phyloP scores from a whole-genome alignment of 257 asterid species.

The Fraxinus excelsior region DNA sequence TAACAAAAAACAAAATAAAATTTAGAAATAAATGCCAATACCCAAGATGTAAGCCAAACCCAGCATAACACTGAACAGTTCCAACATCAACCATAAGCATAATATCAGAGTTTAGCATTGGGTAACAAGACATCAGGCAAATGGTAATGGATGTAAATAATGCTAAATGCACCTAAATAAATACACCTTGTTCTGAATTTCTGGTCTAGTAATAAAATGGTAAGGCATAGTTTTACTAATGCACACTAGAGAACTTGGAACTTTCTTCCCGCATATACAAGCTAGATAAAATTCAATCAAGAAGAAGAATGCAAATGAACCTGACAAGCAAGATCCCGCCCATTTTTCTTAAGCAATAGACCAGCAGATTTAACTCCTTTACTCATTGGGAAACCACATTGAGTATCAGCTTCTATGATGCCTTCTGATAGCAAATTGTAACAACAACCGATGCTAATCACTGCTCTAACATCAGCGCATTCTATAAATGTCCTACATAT shows the following conservation, averaged over 20 bases:
- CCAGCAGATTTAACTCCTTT: conserved; percentile 62
- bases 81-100: conserved; percentile 11
- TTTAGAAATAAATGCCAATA: background rate
- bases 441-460: conserved; percentile 91
- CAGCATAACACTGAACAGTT: background rate
- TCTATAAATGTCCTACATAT: conserved; percentile 70
- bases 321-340: conserved; percentile 97
- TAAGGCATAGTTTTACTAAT: conserved; percentile 8
- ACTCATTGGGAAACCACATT: conserved; percentile 83
- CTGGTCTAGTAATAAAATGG: conserved; percentile 9
- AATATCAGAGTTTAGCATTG: conserved; percentile 21
- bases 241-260: conserved; percentile 8
- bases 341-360: conserved; percentile 58
- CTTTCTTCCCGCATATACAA: conserved; percentile 1
- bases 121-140: conserved; percentile 7
- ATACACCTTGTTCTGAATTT: conserved; percentile 15
- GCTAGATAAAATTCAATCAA: conserved; percentile 14
- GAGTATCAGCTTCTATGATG: conserved; percentile 32
- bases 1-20: background rate
- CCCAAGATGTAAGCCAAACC: background rate
- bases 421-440: conserved; percentile 78
- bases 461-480: conserved; percentile 70
- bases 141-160: conserved; percentile 6
- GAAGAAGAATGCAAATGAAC: conserved; percentile 40
- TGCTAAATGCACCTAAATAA: background rate